These are phyloP conservation scores for Apostasia ramifera DNA, from an alignment of 106 monocot species.

Conservation along the genomic window DNA sequence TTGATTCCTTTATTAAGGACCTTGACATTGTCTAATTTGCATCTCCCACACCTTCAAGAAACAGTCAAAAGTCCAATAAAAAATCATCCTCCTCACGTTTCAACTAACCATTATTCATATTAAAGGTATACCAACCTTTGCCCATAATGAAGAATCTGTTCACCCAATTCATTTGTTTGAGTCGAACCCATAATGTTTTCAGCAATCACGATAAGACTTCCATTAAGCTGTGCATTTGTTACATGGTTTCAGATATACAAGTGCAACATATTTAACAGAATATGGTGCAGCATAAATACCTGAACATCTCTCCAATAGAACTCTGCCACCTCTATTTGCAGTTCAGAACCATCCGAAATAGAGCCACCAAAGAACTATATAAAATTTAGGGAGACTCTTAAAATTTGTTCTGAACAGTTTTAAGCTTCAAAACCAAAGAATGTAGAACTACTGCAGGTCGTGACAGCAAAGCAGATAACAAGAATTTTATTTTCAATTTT, in stretches of 20 bases:
- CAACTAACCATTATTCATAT: background rate
- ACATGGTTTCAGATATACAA: no score
- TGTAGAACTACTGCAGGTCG: no score
- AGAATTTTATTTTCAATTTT: no score
- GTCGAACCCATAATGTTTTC: slow-evolving; percentile 83
- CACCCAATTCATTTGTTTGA: slow-evolving; percentile 25
- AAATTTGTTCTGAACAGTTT: background rate
- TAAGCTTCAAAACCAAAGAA: background rate
- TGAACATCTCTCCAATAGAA: slow-evolving; percentile 85
- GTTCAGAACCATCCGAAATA: slow-evolving; percentile 77
- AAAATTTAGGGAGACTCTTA: slow-evolving; percentile 2
- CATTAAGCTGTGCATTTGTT: slow-evolving; percentile 53
- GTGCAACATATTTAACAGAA: background rate
- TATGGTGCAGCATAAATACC: slow-evolving; percentile 30
- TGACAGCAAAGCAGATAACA: no score
- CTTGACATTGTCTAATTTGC: slow-evolving; percentile 72
- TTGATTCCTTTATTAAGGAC: slow-evolving; percentile 75
- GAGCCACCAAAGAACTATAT: slow-evolving; percentile 78
- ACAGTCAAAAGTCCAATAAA: background rate
- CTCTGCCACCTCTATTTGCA: slow-evolving; percentile 92
- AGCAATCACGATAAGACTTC: slow-evolving; percentile 70
- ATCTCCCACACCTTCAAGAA: slow-evolving; percentile 69
- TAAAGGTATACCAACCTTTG: slow-evolving; percentile 29
- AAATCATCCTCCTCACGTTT: slow-evolving; percentile 4
- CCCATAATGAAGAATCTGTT: slow-evolving; percentile 76